Base-by-base conservation (phyloP, 2,329 filamentous ascomycete species). In the Rutstroemia sp. region DNA sequence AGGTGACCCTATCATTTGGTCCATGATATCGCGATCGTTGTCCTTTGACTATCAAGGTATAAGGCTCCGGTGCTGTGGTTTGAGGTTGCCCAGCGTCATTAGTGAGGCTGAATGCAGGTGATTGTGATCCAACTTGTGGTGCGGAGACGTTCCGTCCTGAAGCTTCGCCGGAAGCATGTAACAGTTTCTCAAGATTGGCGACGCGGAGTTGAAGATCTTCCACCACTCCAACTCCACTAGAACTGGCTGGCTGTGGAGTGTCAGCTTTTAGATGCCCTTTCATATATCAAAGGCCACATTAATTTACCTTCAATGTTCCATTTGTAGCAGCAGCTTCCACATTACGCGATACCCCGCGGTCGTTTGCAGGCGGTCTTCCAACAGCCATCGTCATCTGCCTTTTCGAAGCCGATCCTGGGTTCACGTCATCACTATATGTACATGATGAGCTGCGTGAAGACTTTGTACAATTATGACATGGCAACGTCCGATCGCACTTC, bases 401-500 rank as follows among this genome's bases (percentile, higher is more conserved):
- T 42, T 42, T n/a, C 39, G n/a, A 42, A 17, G 39, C 16, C 6
- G 39, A 42, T 19, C 16, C 27, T 5, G 27, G 30, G n/a, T 47
- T 34, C 45, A 48, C 57, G 25, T 61, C 59, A 49, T 54, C 48
- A 52, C 57, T 59, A 42, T 61, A 46, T 21, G 17, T 46, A 9
- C 41, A 53, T 46, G 21, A 48, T 53, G 58, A 41, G 5, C 54
- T 47, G 44, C 41, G 25, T 5, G 38, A 41, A 14, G 30, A 49
- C 30, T 49, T 54, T 8, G 25, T 56, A 51, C 82, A 84, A 56
- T 78, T 76, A 6, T 70, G 67, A 65, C 83, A 86, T 5, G 82
- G 82, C 58, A 76, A 73, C 38, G 73, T 71, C 60, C 79, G 77
- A 64, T 82, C 76, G 69, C 82, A 86, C 61, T 79, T 83, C 46